Base-by-base conservation (phyloP, 1,284 basidiomycete genomes). In the Rhodotorula sp. region DNA sequence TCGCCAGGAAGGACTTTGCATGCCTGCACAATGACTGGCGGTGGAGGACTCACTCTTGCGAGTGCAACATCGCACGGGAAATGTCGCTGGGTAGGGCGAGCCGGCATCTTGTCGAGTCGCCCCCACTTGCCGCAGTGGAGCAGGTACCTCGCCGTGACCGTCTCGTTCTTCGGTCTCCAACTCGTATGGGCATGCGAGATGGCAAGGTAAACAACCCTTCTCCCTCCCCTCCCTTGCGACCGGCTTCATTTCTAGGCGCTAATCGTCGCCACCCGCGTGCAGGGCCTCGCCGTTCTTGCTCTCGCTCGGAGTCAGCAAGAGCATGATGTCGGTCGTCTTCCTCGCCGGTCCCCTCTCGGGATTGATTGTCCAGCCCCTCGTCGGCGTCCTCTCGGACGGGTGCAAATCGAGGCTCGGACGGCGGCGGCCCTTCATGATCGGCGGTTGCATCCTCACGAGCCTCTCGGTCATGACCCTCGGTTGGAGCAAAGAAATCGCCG, bases 271-370 rank as follows among this genome's bases (percentile, higher is more conserved):
- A 34, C 46, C 8, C 21, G 20, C 8, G 23, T 31, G 52, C 64
- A 74, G 12, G 26, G 75, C 76, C 18, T 77, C 78, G 20, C 78
- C 78, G 3, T 78, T 77, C 68, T 71, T 79, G 21, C 73, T 79
- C 49, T 78, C 77, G 6, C 74, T 79, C 47, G 78, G 78, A 54
- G 62, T 73, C 43, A 72, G 66, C 20, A 78, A 78, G 64, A 58
- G 69, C 18, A 71, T 72, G 67, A 79, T 79, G 78, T 68, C 70
- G 47, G 66, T 92, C 65, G 79, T 79, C 64, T 79, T 79, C 59
- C 65, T 79, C 51, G 79, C 79, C 63, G 79, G 79, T 5, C 75
- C 75, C 4, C 69, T 75, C 20, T 67, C 64, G 3, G 75, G 75
- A n/a, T 65, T 79, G 31, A 69, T 79, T 56, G 81, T 83, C 3